phyloP scores from a whole-genome alignment of 345 rosid species.

The Angophora floribunda region DNA sequence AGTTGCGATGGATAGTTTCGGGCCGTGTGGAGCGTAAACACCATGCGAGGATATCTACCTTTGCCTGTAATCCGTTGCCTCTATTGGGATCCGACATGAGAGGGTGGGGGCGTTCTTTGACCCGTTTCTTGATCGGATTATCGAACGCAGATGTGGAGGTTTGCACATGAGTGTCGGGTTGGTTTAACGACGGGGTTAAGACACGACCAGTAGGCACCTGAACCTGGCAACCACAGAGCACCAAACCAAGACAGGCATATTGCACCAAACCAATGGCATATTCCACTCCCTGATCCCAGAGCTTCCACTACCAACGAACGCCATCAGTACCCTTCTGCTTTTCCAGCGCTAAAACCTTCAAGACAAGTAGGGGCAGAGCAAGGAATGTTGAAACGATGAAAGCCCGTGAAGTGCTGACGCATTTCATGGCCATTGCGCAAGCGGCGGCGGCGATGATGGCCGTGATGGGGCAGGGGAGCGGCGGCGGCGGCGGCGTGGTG shows the following conservation, averaged over 20 bases:
- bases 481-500: not conserved
- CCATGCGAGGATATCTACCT: not conserved
- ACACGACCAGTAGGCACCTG: not conserved
- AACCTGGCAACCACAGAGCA: not conserved
- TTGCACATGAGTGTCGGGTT: not conserved
- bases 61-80: not conserved
- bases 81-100: not conserved
- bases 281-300: not conserved
- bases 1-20: not conserved
- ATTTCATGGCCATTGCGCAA: not conserved
- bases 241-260: not conserved
- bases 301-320: not conserved
- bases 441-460: not conserved
- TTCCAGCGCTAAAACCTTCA: not conserved
- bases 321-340: not conserved
- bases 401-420: not conserved
- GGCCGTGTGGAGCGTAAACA: fast-evolving
- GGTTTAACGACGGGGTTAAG: not conserved
- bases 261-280: not conserved
- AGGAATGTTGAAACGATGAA: not conserved
- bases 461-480: not conserved
- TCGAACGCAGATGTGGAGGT: not conserved
- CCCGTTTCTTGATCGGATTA: not conserved
- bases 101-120: not conserved
- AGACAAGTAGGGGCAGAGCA: not conserved